phyloP scores from a whole-genome alignment of 2,329 filamentous ascomycete species.

The Penicillium expansum region DNA sequence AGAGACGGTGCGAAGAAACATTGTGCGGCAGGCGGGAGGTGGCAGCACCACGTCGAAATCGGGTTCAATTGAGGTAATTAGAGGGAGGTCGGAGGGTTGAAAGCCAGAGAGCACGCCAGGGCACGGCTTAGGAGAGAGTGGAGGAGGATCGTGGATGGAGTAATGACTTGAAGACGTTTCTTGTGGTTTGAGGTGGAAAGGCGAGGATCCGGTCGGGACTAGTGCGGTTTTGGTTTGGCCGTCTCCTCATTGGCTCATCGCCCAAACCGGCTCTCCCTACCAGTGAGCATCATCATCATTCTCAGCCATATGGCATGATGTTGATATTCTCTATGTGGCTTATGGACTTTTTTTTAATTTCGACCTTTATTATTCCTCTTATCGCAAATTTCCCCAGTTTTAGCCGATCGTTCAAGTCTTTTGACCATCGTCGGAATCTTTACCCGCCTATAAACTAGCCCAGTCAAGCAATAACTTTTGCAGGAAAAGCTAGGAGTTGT shows the following conservation, averaged over 20 bases:
- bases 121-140: slow-evolving; percentile 30
- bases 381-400: not conserved
- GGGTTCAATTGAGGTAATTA: slow-evolving; percentile 28
- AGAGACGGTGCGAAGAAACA: slow-evolving; percentile 48
- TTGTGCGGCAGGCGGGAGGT: slow-evolving; percentile 37
- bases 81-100: slow-evolving; percentile 16
- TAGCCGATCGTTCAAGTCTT: not conserved
- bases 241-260: slow-evolving; percentile 34
- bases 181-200: slow-evolving; percentile 43
- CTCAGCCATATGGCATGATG: slow-evolving; percentile 9
- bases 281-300: slow-evolving; percentile 24
- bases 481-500: not conserved
- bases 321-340: not conserved
- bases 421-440: not conserved
- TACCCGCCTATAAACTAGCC: not conserved
- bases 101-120: slow-evolving; percentile 25
- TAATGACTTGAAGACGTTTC: slow-evolving; percentile 32
- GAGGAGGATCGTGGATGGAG: slow-evolving; percentile 33
- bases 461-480: not conserved
- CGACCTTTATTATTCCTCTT: not conserved
- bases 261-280: slow-evolving; percentile 19
- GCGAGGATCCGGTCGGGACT: slow-evolving; percentile 35
- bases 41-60: slow-evolving; percentile 28
- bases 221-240: slow-evolving; percentile 36
- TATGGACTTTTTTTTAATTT: not conserved